A percentile compares a stretch with the other conserved stretches of the same genome.
These are phyloP conservation scores for Ailanthus altissimus DNA, from an alignment of 345 rosid species.

Conservation along the genomic window DNA sequence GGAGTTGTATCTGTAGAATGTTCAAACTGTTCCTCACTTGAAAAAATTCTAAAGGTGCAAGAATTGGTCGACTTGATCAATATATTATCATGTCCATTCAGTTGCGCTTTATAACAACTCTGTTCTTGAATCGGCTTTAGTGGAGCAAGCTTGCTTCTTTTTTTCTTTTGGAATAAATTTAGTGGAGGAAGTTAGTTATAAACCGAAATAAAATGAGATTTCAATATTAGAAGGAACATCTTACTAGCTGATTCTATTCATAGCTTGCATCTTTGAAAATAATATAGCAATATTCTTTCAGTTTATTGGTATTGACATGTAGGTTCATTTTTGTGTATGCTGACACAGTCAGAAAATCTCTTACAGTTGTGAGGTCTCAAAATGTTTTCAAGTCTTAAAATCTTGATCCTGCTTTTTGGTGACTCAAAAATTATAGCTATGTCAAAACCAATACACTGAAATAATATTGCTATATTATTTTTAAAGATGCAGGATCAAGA, in stretches of 20 bases:
- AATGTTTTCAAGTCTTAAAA: too few species aligned
- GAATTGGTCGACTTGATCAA: not conserved
- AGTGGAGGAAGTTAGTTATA: too few species aligned
- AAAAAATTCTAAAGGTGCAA: not conserved
- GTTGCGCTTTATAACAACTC: not conserved
- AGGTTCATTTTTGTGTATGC: not conserved
- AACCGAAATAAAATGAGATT: not conserved
- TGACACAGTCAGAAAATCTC: not conserved
- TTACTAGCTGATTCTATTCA: too few species aligned
- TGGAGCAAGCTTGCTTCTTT: not conserved
- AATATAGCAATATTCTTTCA: not conserved
- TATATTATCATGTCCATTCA: not conserved
- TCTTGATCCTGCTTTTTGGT: too few species aligned
- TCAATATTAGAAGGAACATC: not conserved
- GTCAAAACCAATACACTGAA: too few species aligned
- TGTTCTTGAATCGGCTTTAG: not conserved
- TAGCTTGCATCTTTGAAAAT: not conserved
- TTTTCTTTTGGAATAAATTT: too few species aligned
- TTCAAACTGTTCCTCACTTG: not conserved
- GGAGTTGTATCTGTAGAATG: not conserved
- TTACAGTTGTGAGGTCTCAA: too few species aligned
- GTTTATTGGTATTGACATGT: not conserved
- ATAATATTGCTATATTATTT: too few species aligned
- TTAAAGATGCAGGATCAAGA: not conserved
- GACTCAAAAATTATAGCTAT: too few species aligned